Evolutionary conservation across 441 rosid species (phyloP).

Genomic region (Populus tomentosa): DNA sequence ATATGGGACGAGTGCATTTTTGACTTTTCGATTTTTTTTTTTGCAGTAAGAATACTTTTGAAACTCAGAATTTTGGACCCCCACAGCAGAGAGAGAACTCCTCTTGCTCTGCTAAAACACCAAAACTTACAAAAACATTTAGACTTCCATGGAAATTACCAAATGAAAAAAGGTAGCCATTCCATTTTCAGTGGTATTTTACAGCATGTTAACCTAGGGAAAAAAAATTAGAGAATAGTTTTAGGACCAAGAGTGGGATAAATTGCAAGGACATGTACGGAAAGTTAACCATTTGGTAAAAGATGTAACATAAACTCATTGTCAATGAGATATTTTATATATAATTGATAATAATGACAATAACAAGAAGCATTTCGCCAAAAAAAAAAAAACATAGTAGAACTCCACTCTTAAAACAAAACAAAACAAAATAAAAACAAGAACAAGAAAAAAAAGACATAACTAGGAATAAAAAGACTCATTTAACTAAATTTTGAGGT

Average conservation of each 20-base stretch:
- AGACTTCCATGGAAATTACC: too few relatives aligned
- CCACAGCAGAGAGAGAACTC: too few relatives aligned
- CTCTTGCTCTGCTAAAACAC: too few relatives aligned
- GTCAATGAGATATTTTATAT: neutral
- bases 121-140: too few relatives aligned
- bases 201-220: too few relatives aligned
- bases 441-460: neutral
- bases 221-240: neutral
- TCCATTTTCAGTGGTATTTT: too few relatives aligned
- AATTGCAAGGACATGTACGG: neutral
- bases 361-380: neutral
- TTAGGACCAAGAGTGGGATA: neutral
- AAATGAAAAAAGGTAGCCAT: too few relatives aligned
- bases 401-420: neutral
- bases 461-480: conserved; percentile 2
- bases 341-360: neutral
- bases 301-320: neutral
- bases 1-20: too few relatives aligned
- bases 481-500: neutral
- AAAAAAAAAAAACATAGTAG: neutral
- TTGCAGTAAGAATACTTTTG: too few relatives aligned
- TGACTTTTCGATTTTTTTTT: too few relatives aligned
- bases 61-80: too few relatives aligned
- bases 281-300: neutral
- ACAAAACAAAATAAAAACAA: neutral